These are phyloP conservation scores for Volvariella surrecta DNA, from an alignment of 1,284 basidiomycete genomes.

Conservation along the genomic window DNA sequence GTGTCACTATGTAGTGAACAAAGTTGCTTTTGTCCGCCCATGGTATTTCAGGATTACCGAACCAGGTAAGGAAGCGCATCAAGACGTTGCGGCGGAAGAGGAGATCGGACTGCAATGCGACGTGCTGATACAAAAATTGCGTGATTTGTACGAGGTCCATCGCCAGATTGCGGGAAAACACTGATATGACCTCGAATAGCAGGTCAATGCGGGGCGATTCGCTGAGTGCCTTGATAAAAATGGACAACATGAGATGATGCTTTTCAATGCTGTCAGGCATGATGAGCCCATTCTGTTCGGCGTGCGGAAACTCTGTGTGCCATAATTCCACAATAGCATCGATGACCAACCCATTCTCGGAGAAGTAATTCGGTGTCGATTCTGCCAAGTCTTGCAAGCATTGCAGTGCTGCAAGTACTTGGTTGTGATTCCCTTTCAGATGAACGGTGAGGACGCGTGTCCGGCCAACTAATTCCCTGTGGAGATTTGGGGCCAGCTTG, in stretches of 20 bases:
- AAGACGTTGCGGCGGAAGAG: conserved; percentile 79
- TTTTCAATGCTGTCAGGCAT: conserved; percentile 51
- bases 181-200: conserved; percentile 80
- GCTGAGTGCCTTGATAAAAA: conserved; percentile 71
- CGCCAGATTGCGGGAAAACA: conserved; percentile 77
- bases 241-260: conserved; percentile 62
- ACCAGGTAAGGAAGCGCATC: conserved; percentile 80
- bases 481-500: conserved; percentile 67
- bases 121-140: conserved; percentile 84
- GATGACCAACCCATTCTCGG: conserved; percentile 55
- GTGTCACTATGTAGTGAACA: conserved; percentile 85
- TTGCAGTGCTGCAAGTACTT: conserved; percentile 62
- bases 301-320: conserved; percentile 46
- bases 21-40: conserved; percentile 83
- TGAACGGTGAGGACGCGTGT: conserved; percentile 58
- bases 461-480: conserved; percentile 65
- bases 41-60: conserved; percentile 58
- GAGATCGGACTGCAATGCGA: conserved; percentile 59
- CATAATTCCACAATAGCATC: conserved; percentile 69
- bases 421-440: conserved; percentile 46
- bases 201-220: conserved; percentile 74
- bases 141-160: conserved; percentile 81
- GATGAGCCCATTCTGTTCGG: conserved; percentile 37
- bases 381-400: conserved; percentile 73
- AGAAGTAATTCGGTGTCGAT: conserved; percentile 67